phyloP scores from a whole-genome alignment of 495 filamentous ascomycete species.

The Arthonia radiata region DNA sequence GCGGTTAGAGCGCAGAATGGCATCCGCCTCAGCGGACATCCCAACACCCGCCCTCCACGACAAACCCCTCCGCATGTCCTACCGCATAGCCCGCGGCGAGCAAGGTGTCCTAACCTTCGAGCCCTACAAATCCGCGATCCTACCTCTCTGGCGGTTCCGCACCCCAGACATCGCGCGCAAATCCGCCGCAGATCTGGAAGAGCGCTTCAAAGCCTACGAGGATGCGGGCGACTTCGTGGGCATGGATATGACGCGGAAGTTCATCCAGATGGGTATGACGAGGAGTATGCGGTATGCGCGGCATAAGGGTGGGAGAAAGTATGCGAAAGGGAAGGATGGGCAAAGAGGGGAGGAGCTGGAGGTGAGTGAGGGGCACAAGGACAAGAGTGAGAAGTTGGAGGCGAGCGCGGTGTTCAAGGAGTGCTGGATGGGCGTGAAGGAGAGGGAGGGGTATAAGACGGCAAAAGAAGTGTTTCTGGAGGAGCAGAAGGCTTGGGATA shows the following conservation, averaged over 20 bases:
- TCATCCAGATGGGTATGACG: slow-evolving; percentile 31
- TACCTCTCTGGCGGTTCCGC: slow-evolving; percentile 25
- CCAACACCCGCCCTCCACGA: not conserved
- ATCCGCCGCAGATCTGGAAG: slow-evolving; percentile 16
- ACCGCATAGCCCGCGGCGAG: slow-evolving; percentile 27
- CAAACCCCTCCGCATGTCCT: slow-evolving; percentile 15
- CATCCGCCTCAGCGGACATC: too few relatives aligned
- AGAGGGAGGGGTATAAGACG: slow-evolving; percentile 15
- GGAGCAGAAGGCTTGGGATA: slow-evolving; percentile 18
- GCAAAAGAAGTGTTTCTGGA: slow-evolving; percentile 15
- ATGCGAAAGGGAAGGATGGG: slow-evolving; percentile 13
- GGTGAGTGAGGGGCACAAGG: slow-evolving; percentile 7
- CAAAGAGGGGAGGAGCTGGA: slow-evolving; percentile 8
- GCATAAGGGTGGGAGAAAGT: slow-evolving; percentile 24
- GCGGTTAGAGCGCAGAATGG: too few relatives aligned
- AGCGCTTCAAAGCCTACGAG: slow-evolving; percentile 17
- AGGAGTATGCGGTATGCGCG: slow-evolving; percentile 25
- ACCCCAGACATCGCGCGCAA: slow-evolving; percentile 17
- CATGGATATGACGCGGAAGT: slow-evolving; percentile 28
- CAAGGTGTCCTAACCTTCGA: slow-evolving; percentile 26
- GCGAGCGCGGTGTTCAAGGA: slow-evolving; percentile 14
- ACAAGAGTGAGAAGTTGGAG: slow-evolving; percentile 11
- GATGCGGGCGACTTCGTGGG: slow-evolving; percentile 23
- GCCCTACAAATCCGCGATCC: slow-evolving; percentile 25
- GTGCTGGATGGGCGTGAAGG: slow-evolving; percentile 19